Evolutionary conservation across 306 rosid species (phyloP).

Genomic region (Urtica urens): DNA sequence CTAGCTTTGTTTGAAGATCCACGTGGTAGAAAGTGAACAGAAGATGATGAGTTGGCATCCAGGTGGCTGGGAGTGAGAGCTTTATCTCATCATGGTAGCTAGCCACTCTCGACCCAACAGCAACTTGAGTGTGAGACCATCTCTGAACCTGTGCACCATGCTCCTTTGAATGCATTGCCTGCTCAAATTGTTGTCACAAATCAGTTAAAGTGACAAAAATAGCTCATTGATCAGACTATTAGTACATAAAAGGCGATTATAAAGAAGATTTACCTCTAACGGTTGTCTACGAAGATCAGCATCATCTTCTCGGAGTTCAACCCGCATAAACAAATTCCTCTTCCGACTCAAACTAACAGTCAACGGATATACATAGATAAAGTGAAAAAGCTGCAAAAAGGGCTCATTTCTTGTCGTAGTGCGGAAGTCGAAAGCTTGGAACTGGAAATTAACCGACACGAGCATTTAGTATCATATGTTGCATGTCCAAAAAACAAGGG

Average conservation of each 20-base stretch:
- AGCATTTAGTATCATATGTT: constrained; percentile 12
- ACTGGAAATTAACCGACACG: constrained; percentile 46
- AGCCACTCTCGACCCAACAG: constrained; percentile 70
- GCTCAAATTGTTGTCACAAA: constrained; percentile 28
- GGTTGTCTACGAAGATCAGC: constrained; percentile 79
- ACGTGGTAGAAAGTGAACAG: constrained; percentile 80
- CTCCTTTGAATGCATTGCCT: constrained; percentile 89
- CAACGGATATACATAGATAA: constrained; percentile 85
- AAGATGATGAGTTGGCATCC: constrained; percentile 91
- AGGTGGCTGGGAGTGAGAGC: constrained; percentile 88
- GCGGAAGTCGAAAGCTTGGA: constrained; percentile 98
- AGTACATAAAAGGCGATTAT: constrained; percentile 8
- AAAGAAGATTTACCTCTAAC: constrained; percentile 53
- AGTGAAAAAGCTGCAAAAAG: constrained; percentile 95
- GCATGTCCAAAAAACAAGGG: neutral
- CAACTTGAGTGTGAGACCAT: constrained; percentile 83
- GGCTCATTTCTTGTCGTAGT: constrained; percentile 93
- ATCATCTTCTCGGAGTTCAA: constrained; percentile 91
- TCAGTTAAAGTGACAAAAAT: constrained; percentile 13
- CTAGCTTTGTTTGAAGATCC: constrained; percentile 87
- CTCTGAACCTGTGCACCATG: constrained; percentile 54
- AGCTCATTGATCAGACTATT: too few relatives aligned
- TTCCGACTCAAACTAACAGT: constrained; percentile 92
- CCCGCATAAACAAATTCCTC: constrained; percentile 80
- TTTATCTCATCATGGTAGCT: constrained; percentile 87